Evolutionary conservation across 768 basidiomycete genomes (phyloP).

Genomic region (Lentinula sp.): DNA sequence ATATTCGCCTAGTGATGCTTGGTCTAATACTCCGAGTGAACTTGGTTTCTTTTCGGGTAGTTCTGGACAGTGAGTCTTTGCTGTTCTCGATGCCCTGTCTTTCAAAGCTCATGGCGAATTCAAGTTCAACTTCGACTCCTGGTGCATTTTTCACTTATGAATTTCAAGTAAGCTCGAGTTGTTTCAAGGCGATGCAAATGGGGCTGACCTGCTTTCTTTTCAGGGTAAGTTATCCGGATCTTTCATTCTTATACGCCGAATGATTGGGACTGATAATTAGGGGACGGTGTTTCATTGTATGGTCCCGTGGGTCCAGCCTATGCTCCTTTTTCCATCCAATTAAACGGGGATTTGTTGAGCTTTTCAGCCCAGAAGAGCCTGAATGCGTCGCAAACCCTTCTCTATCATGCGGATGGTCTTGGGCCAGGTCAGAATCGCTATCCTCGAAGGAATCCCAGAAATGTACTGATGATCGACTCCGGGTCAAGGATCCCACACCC

Average conservation of each 20-base stretch:
- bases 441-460: neutral
- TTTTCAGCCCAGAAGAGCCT: slow-evolving; percentile 16
- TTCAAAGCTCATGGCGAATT: neutral
- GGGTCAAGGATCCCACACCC: slow-evolving; percentile 9
- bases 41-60: slow-evolving; percentile 34
- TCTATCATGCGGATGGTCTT: slow-evolving; percentile 19
- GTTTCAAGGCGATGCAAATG: neutral
- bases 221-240: slow-evolving; percentile 10
- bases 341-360: slow-evolving; percentile 23
- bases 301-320: slow-evolving; percentile 32
- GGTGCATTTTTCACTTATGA: slow-evolving; percentile 27
- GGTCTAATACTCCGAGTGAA: slow-evolving; percentile 25
- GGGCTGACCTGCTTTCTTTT: neutral
- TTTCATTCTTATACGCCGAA: neutral
- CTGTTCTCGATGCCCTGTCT: neutral
- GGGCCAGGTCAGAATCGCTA: slow-evolving; percentile 12
- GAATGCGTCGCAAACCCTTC: slow-evolving; percentile 19
- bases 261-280: slow-evolving; percentile 12
- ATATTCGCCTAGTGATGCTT: slow-evolving; percentile 25
- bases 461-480: neutral
- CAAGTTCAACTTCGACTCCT: slow-evolving; percentile 26
- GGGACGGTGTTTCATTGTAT: slow-evolving; percentile 39
- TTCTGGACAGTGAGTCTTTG: slow-evolving; percentile 32
- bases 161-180: slow-evolving; percentile 27
- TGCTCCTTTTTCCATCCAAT: slow-evolving; percentile 26